phyloP scores from a whole-genome alignment of 495 filamentous ascomycete species.

The Jackrogersella minutella region DNA sequence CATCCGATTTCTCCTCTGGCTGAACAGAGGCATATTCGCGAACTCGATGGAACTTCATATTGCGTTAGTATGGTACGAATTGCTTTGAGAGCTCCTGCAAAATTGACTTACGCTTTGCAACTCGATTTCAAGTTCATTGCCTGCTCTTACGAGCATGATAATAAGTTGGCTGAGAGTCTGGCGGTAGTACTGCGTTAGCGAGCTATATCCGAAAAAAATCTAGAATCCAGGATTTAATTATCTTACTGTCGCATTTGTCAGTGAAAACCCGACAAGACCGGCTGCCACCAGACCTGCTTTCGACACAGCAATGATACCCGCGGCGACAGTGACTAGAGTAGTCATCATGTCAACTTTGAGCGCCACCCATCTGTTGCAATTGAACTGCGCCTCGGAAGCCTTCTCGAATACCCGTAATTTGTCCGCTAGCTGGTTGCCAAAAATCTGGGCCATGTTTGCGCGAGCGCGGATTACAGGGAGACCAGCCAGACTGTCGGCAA shows the following conservation, averaged over 20 bases:
- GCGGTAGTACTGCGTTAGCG: conserved; percentile 8
- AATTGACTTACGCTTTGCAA: conserved; percentile 52
- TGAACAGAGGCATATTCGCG: conserved; percentile 56
- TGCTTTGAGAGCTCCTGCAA: background rate
- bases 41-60: conserved; percentile 54
- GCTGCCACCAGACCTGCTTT: conserved; percentile 52
- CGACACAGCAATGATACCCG: conserved; percentile 56
- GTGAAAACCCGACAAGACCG: conserved; percentile 59
- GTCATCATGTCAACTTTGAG: conserved; percentile 59
- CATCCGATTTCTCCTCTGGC: conserved; percentile 53
- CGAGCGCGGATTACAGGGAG: conserved; percentile 58
- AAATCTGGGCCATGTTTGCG: conserved; percentile 53
- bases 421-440: conserved; percentile 53
- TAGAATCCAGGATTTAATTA: background rate
- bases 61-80: background rate
- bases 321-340: conserved; percentile 54
- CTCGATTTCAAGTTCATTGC: conserved; percentile 61
- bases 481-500: conserved; percentile 58
- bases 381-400: conserved; percentile 55
- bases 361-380: conserved; percentile 61
- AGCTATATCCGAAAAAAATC: background rate
- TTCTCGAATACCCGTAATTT: conserved; percentile 50
- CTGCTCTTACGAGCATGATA: conserved; percentile 52
- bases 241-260: conserved; percentile 56
- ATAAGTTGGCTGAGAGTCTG: conserved; percentile 56